phyloP scores from a whole-genome alignment of 2,329 filamentous ascomycete genomes.

The Fusarium pseudoanthophilum region DNA sequence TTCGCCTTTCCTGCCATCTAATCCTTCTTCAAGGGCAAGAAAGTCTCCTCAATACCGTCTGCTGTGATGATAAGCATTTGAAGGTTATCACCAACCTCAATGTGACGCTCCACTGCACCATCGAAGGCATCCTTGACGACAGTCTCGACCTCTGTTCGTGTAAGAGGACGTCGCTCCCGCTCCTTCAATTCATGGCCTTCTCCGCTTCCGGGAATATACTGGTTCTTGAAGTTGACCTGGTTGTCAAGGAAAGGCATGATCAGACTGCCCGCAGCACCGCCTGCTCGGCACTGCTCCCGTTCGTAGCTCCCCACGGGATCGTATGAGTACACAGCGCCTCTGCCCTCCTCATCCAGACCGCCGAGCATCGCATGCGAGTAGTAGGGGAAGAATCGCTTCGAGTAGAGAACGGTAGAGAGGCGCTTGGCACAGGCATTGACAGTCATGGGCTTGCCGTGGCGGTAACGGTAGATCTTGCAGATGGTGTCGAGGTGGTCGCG shows the following conservation, averaged over 20 bases:
- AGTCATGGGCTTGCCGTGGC: conserved; percentile 95
- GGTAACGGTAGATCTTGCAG: conserved; percentile 99
- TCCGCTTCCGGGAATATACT: conserved; percentile 89
- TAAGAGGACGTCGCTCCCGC: conserved; percentile 75
- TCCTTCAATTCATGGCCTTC: conserved; percentile 82
- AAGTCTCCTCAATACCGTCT: conserved; percentile 88
- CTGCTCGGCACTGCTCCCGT: conserved; percentile 93
- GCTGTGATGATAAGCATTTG: conserved; percentile 95
- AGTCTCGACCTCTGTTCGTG: conserved; percentile 79
- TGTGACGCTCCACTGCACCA: conserved; percentile 97
- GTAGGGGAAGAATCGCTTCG: conserved; percentile 99
- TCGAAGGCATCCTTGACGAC: conserved; percentile 98
- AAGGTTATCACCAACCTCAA: conserved; percentile 95
- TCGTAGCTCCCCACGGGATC: conserved; percentile 98
- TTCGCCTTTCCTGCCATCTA: conserved; percentile 56
- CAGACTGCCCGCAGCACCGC: conserved; percentile 88
- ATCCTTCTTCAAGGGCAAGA: conserved; percentile 88
- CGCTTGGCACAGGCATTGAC: conserved; percentile 95
- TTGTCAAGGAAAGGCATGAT: conserved; percentile 99
- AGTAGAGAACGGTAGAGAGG: conserved; percentile 93
- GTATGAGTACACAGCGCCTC: conserved; percentile 95
- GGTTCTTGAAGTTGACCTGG: conserved; percentile 99
- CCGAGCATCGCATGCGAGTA: conserved; percentile 96
- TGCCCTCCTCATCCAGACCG: conserved; percentile 93
- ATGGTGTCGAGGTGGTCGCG: conserved; percentile 93